Evolutionary conservation across 1,139 yeast genomes (phyloP).

Genomic region (Arxiozyma heterogenica): DNA sequence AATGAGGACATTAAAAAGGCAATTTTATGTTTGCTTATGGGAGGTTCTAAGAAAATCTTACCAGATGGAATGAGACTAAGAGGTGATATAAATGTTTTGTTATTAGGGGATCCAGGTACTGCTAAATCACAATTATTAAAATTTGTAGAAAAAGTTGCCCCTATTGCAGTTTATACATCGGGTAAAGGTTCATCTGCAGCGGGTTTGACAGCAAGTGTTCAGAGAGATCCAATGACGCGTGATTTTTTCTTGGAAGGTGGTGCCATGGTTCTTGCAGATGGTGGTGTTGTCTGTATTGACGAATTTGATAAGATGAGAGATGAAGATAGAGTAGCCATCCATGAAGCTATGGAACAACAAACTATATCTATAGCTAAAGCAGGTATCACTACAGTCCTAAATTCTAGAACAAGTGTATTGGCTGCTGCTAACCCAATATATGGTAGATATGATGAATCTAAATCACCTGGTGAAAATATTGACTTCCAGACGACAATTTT

Average conservation of each 20-base stretch:
- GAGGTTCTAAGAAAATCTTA: slow-evolving; percentile 84
- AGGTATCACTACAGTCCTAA: slow-evolving; percentile 91
- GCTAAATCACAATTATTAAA: slow-evolving; percentile 93
- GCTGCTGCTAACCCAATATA: slow-evolving; percentile 98
- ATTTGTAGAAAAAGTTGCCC: slow-evolving; percentile 90
- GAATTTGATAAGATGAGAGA: slow-evolving; percentile 99
- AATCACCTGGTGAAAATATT: slow-evolving; percentile 94
- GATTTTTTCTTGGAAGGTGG: slow-evolving; percentile 98
- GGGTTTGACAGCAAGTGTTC: slow-evolving; percentile 97
- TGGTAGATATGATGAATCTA: slow-evolving; percentile 92
- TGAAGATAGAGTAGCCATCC: slow-evolving; percentile 97
- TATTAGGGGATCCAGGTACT: slow-evolving; percentile 98
- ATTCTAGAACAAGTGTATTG: slow-evolving; percentile 89
- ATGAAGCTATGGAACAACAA: slow-evolving; percentile 99
- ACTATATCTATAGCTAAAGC: slow-evolving; percentile 99
- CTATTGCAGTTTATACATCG: slow-evolving; percentile 90
- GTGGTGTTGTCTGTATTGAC: slow-evolving; percentile 98
- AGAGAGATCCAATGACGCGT: slow-evolving; percentile 76
- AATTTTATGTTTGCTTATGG: slow-evolving; percentile 82
- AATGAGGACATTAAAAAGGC: slow-evolving; percentile 88
- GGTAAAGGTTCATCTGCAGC: slow-evolving; percentile 99
- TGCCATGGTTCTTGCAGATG: slow-evolving; percentile 98
- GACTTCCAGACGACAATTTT: slow-evolving; percentile 95
- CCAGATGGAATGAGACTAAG: slow-evolving; percentile 96
- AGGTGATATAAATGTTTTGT: slow-evolving; percentile 90